Base-by-base conservation (phyloP, 257 asterid genomes). In the Hygrophila difformis region DNA sequence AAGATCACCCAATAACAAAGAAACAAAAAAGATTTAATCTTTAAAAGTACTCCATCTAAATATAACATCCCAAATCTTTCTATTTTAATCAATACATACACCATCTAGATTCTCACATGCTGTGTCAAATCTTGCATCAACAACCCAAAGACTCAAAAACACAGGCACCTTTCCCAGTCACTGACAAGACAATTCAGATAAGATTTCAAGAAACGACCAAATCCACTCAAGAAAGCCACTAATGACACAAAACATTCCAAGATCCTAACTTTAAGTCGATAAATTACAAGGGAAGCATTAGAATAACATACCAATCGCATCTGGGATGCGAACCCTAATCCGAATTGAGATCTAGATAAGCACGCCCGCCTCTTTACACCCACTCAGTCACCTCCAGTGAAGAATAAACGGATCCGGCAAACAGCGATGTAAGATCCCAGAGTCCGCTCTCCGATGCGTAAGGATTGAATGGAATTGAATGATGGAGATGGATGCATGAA, bases 301-400 rank as follows among this genome's bases (percentile, higher is more conserved):
- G 66, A 65, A 56, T 38, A 26, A 2, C 75, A 21, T 76, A 72
- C 84, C 80, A 42, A 56, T 60, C 55, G 77, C 84, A 72, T 72
- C 55, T 8, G 59, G 64, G 72, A 64, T 26, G 76, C 53, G 59
- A 36, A 45, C 51, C 55, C 47, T 26, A 66, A 50, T 43, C 38
- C 53, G 15, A 71, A n/a, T n/a, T n/a, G n/a, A 18, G 69, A 70
- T 71, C 74, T 56, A 21, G 56, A 61, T 47, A 54, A 26, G 31
- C 31, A 5, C 31, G 55, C 65, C 61, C 39, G 59, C 18, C 7
- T 23, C 56, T 61, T 48, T 36, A 49, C 12, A 53, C 51, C 17
- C 17, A 12, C 49, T 20, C 24, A 7, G 19, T 12, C 63, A 24
- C 26, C 49, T 2, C 39, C 47, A 3, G 7, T 26, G 51, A 40